Conservation (phyloP, 805 yeast genomes). For the Saturnispora ahearnii region DNA sequence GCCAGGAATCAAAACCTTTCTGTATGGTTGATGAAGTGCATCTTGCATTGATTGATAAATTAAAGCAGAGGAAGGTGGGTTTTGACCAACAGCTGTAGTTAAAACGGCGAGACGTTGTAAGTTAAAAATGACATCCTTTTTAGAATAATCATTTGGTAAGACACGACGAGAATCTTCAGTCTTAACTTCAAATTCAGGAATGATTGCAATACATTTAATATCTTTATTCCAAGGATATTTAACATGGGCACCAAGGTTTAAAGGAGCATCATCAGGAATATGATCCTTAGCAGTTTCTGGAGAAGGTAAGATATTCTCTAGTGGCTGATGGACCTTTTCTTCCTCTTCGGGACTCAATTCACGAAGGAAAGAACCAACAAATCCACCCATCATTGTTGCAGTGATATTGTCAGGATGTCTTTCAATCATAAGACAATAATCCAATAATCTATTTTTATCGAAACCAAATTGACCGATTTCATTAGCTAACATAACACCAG, state of each 20-base stretch:
- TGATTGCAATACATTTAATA: slow-evolving; percentile 81
- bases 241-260: slow-evolving; percentile 79
- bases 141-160: slow-evolving; percentile 68
- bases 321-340: slow-evolving; percentile 71
- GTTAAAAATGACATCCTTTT: slow-evolving; percentile 82
- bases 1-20: slow-evolving; percentile 88
- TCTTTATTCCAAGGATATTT: slow-evolving; percentile 74
- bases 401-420: slow-evolving; percentile 98
- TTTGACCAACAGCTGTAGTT: slow-evolving; percentile 78
- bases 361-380: slow-evolving; percentile 89
- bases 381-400: slow-evolving; percentile 99
- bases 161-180: slow-evolving; percentile 90
- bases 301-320: slow-evolving; percentile 69
- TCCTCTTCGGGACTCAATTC: slow-evolving; percentile 66
- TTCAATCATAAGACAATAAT: slow-evolving; percentile 93
- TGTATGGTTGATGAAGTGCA: slow-evolving; percentile 93
- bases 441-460: slow-evolving; percentile 75
- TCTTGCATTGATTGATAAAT: slow-evolving; percentile 96
- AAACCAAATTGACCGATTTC: slow-evolving; percentile 69
- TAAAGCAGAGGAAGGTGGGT: slow-evolving; percentile 71
- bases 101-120: slow-evolving; percentile 87
- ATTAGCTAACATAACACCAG: slow-evolving; percentile 86
- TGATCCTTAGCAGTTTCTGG: slow-evolving; percentile 36
- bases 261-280: slow-evolving; percentile 76
- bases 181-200: slow-evolving; percentile 90